Evolutionary conservation across 2,329 filamentous ascomycete species (phyloP).

Genomic region (Ophiostoma australiae): DNA sequence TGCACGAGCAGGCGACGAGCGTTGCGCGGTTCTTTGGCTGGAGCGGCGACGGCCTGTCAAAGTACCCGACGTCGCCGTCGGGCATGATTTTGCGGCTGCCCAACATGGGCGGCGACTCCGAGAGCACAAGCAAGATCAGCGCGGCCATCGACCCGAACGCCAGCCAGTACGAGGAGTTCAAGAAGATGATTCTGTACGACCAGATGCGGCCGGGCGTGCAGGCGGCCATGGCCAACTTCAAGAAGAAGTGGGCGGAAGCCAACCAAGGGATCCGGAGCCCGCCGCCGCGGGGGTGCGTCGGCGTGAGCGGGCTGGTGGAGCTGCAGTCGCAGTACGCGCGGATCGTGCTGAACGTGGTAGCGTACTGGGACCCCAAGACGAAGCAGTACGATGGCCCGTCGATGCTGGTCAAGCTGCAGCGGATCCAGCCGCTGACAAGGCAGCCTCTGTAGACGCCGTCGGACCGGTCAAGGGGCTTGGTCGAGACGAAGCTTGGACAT

Average conservation of each 20-base stretch:
- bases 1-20: slow-evolving; percentile 42
- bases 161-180: slow-evolving; percentile 2
- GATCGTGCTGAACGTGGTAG: slow-evolving; percentile 48
- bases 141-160: slow-evolving; percentile 18
- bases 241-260: slow-evolving; percentile 39
- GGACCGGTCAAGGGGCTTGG: no score
- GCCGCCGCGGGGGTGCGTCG: slow-evolving; percentile 49
- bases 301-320: slow-evolving; percentile 52
- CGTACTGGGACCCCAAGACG: slow-evolving; percentile 54
- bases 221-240: slow-evolving; percentile 35
- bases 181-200: slow-evolving; percentile 23
- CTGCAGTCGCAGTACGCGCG: slow-evolving; percentile 44
- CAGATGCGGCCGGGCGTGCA: slow-evolving; percentile 32
- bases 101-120: background rate
- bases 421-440: slow-evolving; percentile 42
- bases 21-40: slow-evolving; percentile 45
- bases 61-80: slow-evolving; percentile 20
- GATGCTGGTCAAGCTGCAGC: slow-evolving; percentile 40
- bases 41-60: slow-evolving; percentile 21
- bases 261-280: slow-evolving; percentile 43
- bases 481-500: background rate
- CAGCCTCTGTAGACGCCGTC: slow-evolving; percentile 25
- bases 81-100: background rate
- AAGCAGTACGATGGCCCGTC: slow-evolving; percentile 41
- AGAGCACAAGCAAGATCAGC: background rate